phyloP scores from a whole-genome alignment of 176 grass and related monocot species.

The Neostapfia colusana region DNA sequence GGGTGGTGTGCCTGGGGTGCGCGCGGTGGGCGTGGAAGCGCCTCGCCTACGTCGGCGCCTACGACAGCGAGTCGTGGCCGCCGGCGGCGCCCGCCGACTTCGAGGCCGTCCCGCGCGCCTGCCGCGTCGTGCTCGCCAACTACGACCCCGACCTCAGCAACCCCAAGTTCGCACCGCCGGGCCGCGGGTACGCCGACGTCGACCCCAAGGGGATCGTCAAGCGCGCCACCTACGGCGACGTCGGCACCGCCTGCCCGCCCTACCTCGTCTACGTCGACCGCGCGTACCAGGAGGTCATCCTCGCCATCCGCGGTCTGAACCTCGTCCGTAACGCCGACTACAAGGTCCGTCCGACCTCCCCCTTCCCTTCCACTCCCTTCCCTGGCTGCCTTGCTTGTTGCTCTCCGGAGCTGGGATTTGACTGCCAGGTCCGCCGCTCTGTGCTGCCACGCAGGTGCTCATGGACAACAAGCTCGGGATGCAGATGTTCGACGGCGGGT shows the following conservation, averaged over 20 bases:
- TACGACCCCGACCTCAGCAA: conserved; percentile 65
- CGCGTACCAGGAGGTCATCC: conserved; percentile 61
- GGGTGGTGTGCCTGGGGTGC: conserved; percentile 83
- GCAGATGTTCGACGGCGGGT: conserved; percentile 92
- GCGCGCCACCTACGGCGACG: conserved; percentile 58
- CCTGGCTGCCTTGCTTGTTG: neutral
- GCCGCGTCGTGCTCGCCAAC: conserved; percentile 70
- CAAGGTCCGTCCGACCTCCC: conserved; percentile 42
- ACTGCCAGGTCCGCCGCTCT: neutral
- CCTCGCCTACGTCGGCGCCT: conserved; percentile 86
- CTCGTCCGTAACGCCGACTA: conserved; percentile 93
- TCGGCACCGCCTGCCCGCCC: conserved; percentile 57
- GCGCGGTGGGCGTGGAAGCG: conserved; percentile 94
- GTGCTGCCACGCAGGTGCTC: conserved; percentile 47
- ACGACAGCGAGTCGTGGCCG: conserved; percentile 98
- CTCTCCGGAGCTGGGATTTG: neutral
- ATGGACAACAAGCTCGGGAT: conserved; percentile 86
- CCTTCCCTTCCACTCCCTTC: too few relatives aligned
- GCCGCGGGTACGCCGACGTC: conserved; percentile 45
- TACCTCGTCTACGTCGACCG: conserved; percentile 82
- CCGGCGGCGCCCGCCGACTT: conserved; percentile 57
- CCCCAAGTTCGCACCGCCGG: conserved; percentile 58
- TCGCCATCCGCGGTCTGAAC: conserved; percentile 91
- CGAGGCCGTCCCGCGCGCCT: conserved; percentile 80
- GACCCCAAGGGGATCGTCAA: conserved; percentile 43